phyloP scores from a whole-genome alignment of 2,329 filamentous ascomycete genomes.

The Fusarium virguliforme region DNA sequence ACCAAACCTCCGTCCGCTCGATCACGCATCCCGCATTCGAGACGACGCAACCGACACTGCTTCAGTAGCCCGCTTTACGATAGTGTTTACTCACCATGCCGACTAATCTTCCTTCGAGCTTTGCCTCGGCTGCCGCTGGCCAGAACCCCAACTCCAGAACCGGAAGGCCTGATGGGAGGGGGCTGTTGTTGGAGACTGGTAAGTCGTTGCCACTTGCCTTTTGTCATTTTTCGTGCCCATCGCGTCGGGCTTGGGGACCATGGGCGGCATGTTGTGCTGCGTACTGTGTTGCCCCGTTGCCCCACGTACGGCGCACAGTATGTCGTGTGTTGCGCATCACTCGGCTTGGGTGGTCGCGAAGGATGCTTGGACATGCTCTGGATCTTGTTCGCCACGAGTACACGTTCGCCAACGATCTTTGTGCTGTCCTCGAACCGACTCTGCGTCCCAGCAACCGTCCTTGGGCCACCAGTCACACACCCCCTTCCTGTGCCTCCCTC shows the following conservation, averaged over 20 bases:
- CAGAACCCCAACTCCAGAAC: constrained; percentile 74
- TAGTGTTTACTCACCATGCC: constrained; percentile 67
- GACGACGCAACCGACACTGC: constrained; percentile 30
- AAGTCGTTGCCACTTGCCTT: constrained; percentile 59
- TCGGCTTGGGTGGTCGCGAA: constrained; percentile 32
- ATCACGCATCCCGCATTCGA: constrained; percentile 39
- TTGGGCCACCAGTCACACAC: constrained; percentile 14
- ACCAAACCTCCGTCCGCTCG: constrained; percentile 33
- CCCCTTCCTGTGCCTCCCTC: constrained; percentile 25
- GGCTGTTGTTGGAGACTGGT: constrained; percentile 80
- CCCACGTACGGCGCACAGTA: constrained; percentile 34
- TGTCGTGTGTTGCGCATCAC: constrained; percentile 23
- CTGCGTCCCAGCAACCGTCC: constrained; percentile 1
- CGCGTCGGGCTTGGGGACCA: constrained; percentile 27
- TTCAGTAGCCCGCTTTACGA: constrained; percentile 26
- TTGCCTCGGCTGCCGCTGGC: constrained; percentile 86
- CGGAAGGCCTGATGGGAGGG: constrained; percentile 72
- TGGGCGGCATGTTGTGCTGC: constrained; percentile 41
- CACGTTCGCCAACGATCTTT: neutral
- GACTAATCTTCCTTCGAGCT: constrained; percentile 85
- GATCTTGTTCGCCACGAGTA: constrained; percentile 6
- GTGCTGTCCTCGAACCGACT: constrained; percentile 6
- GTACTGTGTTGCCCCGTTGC: constrained; percentile 37
- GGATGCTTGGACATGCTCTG: constrained; percentile 15
- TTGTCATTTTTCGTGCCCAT: constrained; percentile 18